Evolutionary conservation across 225 moss, liverwort and hornwort species (phyloP), one percentile per base, ranked within the genome.

Genomic region (Lunularia cruciata): DNA sequence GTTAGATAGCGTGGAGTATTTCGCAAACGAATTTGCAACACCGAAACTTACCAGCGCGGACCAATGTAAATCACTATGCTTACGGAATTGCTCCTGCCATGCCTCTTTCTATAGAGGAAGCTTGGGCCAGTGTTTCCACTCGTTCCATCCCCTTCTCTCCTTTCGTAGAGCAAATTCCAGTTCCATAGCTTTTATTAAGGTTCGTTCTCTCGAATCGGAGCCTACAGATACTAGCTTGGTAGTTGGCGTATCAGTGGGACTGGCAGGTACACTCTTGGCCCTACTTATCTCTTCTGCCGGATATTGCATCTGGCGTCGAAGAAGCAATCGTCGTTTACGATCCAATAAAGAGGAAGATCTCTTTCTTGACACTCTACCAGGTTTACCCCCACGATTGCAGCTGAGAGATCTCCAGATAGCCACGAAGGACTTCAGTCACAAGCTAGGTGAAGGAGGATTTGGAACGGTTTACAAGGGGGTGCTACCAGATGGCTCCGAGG

Each of bases 101-200:
- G 65, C 65, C 40, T 26, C 65, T 16, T 65, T 65, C 16, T 65
- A 65, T 48, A 45, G 47, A 46, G 23, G 19, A 9, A 47, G 28
- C 47, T 25, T 28, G 4, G 47, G 65, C 65, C 46, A 46, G 19
- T 65, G 65, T 19, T 65, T 65, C 38, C 30, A 39, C 47, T 39
- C 6, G 0, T 26, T 20, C 46, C 25, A 40, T 38, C 31, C 65
- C 47, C 65, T 48, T 2, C 47, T 48, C 14, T 45, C 65, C 31
- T 33, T 48, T 9, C 65, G 46, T 65, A 33, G 65, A 15, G 56
- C 28, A 18, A 57, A 57, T 16, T 56, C 56, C 56, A 57, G 15
- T 18, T 57, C 33, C 56, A 5, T 12, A 32, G 56, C 56, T 18
- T 57, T 30, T 57, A 0, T 57, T 9, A 57, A 57, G 56, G 23